These are phyloP conservation scores for Lycium ferocissimum DNA, from an alignment of 257 asterid genomes.

Conservation along the genomic window DNA sequence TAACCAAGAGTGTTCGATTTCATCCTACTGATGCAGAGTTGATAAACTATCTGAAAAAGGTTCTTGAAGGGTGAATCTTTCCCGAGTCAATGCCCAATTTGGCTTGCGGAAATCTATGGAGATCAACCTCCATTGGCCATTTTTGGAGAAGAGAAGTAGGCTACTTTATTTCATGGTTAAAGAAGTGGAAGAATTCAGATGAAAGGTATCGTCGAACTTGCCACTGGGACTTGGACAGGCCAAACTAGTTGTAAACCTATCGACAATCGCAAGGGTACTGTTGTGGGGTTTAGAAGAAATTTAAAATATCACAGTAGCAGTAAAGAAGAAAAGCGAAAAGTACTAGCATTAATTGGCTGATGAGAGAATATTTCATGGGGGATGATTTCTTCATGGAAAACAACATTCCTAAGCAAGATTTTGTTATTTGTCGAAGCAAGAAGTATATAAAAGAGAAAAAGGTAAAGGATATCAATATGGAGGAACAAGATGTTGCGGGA, in stretches of 20 bases:
- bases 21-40: neutral
- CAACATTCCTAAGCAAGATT: neutral
- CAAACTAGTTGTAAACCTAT: neutral
- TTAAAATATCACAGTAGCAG: neutral
- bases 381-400: neutral
- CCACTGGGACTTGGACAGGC: neutral
- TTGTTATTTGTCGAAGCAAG: neutral
- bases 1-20: neutral
- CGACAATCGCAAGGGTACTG: neutral
- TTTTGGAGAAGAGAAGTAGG: neutral
- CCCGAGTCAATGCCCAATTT: neutral
- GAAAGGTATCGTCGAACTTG: neutral
- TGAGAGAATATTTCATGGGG: neutral
- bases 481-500: no score
- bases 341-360: neutral
- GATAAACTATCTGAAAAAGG: neutral
- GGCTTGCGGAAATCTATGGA: neutral
- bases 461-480: no score
- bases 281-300: neutral
- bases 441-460: neutral
- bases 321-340: neutral
- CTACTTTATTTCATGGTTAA: neutral
- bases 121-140: neutral
- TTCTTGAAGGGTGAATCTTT: neutral
- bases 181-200: neutral